These are phyloP conservation scores for Aureobasidium zeae DNA, from an alignment of 2,329 filamentous ascomycete genomes.

Conservation along the genomic window DNA sequence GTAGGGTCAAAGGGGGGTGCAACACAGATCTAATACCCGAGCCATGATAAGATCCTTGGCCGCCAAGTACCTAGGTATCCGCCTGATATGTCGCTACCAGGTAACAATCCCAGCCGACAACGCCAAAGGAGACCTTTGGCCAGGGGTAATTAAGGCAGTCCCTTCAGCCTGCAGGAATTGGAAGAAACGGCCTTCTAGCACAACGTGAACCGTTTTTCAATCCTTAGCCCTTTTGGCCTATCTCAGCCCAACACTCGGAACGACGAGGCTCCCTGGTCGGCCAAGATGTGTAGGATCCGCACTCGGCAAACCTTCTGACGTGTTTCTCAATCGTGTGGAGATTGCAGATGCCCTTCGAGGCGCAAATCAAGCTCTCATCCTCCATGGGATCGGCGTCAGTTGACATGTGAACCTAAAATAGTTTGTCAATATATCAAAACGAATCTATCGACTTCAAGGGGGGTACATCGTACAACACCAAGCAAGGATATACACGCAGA, in stretches of 20 bases:
- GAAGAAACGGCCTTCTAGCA: neutral
- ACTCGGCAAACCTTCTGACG: constrained; percentile 4
- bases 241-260: constrained; percentile 2
- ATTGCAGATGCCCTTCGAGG: constrained; percentile 3
- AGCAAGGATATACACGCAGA: too few relatives aligned
- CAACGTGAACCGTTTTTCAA: constrained; percentile 8
- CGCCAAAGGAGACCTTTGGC: neutral
- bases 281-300: constrained; percentile 7
- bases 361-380: neutral
- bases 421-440: constrained; percentile 8
- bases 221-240: neutral
- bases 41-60: too few relatives aligned
- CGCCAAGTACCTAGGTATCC: too few relatives aligned
- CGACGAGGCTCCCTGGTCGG: neutral
- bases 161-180: neutral
- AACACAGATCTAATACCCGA: too few relatives aligned
- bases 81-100: too few relatives aligned
- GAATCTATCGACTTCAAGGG: neutral
- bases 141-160: constrained; percentile 9
- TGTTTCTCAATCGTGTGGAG: constrained; percentile 9
- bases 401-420: neutral
- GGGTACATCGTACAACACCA: too few relatives aligned
- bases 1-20: constrained; percentile 2
- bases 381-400: too few relatives aligned
- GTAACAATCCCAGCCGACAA: neutral